phyloP scores from a whole-genome alignment of 73 alveolate genomes.

The Uronychia setigera region DNA sequence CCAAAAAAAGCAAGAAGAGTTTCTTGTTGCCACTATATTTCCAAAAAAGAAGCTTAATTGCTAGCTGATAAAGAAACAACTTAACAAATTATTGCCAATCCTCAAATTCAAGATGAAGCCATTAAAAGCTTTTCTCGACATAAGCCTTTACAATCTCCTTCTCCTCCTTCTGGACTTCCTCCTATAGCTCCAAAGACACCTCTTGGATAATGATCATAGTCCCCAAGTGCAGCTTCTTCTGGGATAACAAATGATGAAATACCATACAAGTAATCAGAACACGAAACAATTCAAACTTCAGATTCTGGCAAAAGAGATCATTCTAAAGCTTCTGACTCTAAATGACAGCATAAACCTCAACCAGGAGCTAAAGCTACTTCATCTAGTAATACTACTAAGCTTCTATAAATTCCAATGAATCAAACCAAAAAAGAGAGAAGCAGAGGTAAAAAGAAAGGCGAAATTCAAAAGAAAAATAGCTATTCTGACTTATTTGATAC shows the following conservation, averaged over 20 bases:
- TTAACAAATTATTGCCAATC: too few relatives aligned
- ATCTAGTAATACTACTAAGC: not conserved
- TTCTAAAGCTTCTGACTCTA: not conserved
- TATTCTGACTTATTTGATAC: not conserved
- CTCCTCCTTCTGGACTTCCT: not conserved
- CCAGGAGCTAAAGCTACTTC: not conserved
- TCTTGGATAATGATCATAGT: not conserved
- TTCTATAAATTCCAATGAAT: not conserved
- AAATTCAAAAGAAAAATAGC: not conserved
- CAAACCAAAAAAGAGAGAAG: not conserved
- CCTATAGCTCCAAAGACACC: not conserved
- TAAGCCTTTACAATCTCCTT: too few relatives aligned
- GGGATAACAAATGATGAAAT: not conserved
- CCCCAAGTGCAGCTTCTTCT: not conserved
- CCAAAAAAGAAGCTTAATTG: not conserved
- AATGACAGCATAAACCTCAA: not conserved
- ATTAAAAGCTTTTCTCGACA: too few relatives aligned
- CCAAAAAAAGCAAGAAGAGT: not conserved
- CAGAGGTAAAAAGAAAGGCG: not conserved
- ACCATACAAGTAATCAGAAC: not conserved
- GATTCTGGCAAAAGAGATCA: not conserved
- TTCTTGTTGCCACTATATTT: not conserved
- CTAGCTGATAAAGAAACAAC: not conserved
- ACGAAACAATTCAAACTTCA: not conserved
- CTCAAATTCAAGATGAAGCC: too few relatives aligned